Base-by-base conservation (phyloP, 1,284 basidiomycete species). In the Entoloma clypeatum region DNA sequence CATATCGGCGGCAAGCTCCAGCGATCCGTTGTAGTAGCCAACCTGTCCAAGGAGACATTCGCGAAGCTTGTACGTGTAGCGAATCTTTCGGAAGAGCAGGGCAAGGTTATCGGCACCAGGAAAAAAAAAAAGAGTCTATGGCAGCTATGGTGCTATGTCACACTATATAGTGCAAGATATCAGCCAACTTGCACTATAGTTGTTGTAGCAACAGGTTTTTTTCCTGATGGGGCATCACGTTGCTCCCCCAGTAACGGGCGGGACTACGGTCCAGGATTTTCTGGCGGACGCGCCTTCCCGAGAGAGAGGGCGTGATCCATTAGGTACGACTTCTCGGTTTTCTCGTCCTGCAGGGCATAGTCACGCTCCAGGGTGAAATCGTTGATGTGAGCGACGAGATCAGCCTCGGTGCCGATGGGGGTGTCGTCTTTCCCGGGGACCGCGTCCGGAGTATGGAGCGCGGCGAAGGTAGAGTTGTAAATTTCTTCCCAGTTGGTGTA, bases 341-440 rank as follows among this genome's bases (percentile, higher is more conserved):
- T 16, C 29, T 30, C 8, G 29, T 30, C 29, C 29, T 6, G n/a
- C 14, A 30, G n/a, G 29, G 29, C 29, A 16, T 30, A 14, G 29
- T 8, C 29, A 5, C 29, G 29, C 29, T 30, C 29, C 29, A 5
- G 17, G 14, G n/a, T 16, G 6, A 30, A 7, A 16, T 30, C 29
- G 7, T 6, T 14, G 17, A 30, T 11, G n/a, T 30, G 6, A 16
- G 29, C 29, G 29, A 30, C 29, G 29, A 30, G 29, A 30, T 30
- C 29, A 16, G 29, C 29, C n/a, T 30, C 29, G 14, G 29, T 30
- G 29, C 29, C 29, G 29, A 30, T 30, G 29, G 29, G 29, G 29
- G 29, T 30, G 29, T 5, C 29, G 29, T 30, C 29, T 7, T 16
- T 30, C n/a, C 29, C 29, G 17, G 29, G 29, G 29, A 30, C 29